These are phyloP conservation scores for Kondoa malvinella DNA, from an alignment of 768 basidiomycete species.

Conservation along the genomic window DNA sequence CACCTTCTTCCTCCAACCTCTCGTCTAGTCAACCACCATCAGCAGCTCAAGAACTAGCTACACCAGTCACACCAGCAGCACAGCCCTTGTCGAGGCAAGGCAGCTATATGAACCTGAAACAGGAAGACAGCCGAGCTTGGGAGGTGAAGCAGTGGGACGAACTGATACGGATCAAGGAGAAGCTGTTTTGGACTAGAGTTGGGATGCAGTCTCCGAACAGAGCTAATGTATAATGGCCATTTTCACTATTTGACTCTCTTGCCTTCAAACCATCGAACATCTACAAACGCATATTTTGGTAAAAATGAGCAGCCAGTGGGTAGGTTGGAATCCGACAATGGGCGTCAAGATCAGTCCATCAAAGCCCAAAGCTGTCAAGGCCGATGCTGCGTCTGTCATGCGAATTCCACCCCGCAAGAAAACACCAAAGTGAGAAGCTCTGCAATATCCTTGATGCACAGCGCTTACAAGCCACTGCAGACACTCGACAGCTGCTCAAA, in stretches of 20 bases:
- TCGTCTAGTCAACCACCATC: background rate
- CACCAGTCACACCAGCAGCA: background rate
- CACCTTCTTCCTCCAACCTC: background rate
- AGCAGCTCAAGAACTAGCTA: background rate
- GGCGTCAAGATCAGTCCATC: background rate
- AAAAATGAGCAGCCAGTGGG: background rate
- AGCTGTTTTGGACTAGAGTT: conserved; percentile 18
- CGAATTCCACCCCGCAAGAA: background rate
- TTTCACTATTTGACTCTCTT: background rate
- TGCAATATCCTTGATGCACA: background rate
- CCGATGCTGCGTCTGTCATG: background rate
- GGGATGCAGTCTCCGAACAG: background rate
- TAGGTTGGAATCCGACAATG: background rate
- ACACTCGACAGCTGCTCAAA: background rate
- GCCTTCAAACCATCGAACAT: background rate
- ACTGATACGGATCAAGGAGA: conserved; percentile 21
- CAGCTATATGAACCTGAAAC: background rate
- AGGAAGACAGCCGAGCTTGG: conserved; percentile 14
- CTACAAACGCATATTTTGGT: background rate
- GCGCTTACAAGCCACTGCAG: background rate
- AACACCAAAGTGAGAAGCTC: background rate
- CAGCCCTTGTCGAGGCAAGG: conserved; percentile 5
- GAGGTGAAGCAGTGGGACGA: conserved; percentile 27
- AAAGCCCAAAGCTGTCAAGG: background rate
- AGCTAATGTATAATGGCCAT: background rate